Conservation (phyloP, 352 stramenopile species). For the Globisporangium cystogenes region DNA sequence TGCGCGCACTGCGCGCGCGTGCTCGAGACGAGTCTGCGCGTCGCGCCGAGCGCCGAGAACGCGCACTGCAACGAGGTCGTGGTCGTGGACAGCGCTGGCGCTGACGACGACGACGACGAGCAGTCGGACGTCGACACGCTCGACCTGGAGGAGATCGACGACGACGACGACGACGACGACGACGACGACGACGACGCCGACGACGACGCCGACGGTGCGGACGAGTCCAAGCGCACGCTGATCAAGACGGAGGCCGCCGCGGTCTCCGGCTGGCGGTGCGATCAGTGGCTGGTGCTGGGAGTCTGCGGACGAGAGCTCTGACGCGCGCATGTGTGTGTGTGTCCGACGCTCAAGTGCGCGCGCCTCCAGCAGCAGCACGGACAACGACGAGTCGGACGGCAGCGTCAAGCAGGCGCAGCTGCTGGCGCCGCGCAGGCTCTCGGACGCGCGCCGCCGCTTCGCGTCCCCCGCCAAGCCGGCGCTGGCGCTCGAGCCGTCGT, state of each 20-base stretch:
- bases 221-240: no score
- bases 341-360: no score
- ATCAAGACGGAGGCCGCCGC: no score
- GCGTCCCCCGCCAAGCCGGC: conserved; percentile 6
- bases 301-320: no score
- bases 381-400: conserved; percentile 15
- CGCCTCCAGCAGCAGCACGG: conserved; percentile 3
- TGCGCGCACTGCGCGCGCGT: conserved; percentile 32
- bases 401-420: conserved; percentile 9
- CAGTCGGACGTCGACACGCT: conserved; percentile 11
- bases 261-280: not conserved
- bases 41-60: conserved; percentile 21
- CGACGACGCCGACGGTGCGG: not conserved
- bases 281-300: no score
- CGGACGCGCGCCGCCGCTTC: no score
- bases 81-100: no score
- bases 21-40: conserved; percentile 13
- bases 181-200: conserved; percentile 13
- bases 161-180: conserved; percentile 17
- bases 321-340: no score
- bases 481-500: conserved; percentile 10
- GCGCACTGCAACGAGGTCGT: conserved; percentile 18
- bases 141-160: conserved; percentile 12
- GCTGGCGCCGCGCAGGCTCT: conserved; percentile 9
- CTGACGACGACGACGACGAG: no score